Conservation (phyloP, 495 filamentous ascomycete genomes). For the Tricharina praecox region DNA sequence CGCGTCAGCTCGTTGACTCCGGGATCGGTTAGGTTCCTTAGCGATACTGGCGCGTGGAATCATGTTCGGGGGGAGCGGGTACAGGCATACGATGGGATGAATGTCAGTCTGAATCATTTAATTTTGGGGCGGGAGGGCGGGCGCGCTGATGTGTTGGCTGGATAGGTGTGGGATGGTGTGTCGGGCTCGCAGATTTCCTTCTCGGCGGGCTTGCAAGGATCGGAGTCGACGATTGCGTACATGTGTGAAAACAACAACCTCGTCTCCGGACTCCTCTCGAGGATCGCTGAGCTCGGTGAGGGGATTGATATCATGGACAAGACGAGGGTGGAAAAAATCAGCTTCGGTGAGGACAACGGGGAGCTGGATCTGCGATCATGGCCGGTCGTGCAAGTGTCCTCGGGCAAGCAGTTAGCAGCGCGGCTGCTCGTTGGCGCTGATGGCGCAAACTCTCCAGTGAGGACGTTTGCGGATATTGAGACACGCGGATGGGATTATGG, state of each 20-base stretch:
- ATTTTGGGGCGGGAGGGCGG: neutral
- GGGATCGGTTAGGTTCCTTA: slow-evolving; percentile 51
- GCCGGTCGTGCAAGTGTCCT: slow-evolving; percentile 60
- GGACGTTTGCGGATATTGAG: slow-evolving; percentile 70
- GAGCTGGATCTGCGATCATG: slow-evolving; percentile 65
- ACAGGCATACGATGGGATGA: slow-evolving; percentile 81
- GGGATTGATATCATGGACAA: slow-evolving; percentile 54
- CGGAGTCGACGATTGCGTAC: slow-evolving; percentile 55
- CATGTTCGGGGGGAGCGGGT: slow-evolving; percentile 51
- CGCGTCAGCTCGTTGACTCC: slow-evolving; percentile 89
- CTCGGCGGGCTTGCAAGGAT: slow-evolving; percentile 45
- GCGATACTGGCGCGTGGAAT: slow-evolving; percentile 72
- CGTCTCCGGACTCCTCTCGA: slow-evolving; percentile 52
- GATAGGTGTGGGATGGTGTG: slow-evolving; percentile 83
- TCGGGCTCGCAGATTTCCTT: slow-evolving; percentile 76
- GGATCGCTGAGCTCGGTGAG: slow-evolving; percentile 46
- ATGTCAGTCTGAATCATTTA: slow-evolving; percentile 27
- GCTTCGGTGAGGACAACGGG: slow-evolving; percentile 50
- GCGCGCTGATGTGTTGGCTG: neutral
- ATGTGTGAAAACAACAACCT: slow-evolving; percentile 95
- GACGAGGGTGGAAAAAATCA: slow-evolving; percentile 58
- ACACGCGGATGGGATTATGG: slow-evolving; percentile 86
- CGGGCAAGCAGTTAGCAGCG: slow-evolving; percentile 47
- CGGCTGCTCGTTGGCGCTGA: slow-evolving; percentile 84
- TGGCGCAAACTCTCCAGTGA: slow-evolving; percentile 84